Evolutionary conservation across 2,329 filamentous ascomycete species (phyloP).

Genomic region (Aspergillus unguis): DNA sequence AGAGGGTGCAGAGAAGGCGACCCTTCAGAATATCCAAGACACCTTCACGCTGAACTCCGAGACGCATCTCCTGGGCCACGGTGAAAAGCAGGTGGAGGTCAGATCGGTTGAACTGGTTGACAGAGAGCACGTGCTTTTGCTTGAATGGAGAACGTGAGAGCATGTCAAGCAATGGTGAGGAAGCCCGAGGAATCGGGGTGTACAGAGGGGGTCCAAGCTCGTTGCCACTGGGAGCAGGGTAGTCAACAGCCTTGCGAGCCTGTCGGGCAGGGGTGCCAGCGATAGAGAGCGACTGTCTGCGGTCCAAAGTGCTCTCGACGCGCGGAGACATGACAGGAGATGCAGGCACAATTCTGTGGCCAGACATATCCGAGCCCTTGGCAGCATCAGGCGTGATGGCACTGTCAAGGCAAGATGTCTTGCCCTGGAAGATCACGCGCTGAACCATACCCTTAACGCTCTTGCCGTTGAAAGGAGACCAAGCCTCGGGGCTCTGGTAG

Average conservation of each 20-base stretch:
- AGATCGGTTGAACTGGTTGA: constrained; percentile 80
- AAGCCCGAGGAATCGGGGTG: constrained; percentile 51
- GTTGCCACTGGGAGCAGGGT: constrained; percentile 25
- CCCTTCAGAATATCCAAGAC: constrained; percentile 83
- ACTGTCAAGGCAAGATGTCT: constrained; percentile 72
- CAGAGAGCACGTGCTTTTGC: constrained; percentile 83
- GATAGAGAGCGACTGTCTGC: constrained; percentile 39
- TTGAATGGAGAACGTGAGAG: constrained; percentile 82
- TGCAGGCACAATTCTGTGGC: constrained; percentile 51
- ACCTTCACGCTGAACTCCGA: constrained; percentile 88
- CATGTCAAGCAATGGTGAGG: constrained; percentile 63
- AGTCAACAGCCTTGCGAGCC: constrained; percentile 25
- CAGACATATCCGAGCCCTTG: constrained; percentile 72
- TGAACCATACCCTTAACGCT: constrained; percentile 67
- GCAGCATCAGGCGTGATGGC: constrained; percentile 55
- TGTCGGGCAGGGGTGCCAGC: constrained; percentile 37
- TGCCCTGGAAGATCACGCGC: constrained; percentile 70
- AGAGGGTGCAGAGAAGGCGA: constrained; percentile 83
- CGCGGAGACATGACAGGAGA: constrained; percentile 53
- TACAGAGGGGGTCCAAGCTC: constrained; percentile 43
- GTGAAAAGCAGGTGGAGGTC: constrained; percentile 94
- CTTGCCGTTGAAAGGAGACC: constrained; percentile 71
- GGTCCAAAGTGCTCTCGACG: constrained; percentile 38
- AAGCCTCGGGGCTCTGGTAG: constrained; percentile 51
- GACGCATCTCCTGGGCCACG: constrained; percentile 94